Conservation (phyloP, 2,329 filamentous ascomycete genomes). For the Colletotrichum sojae region DNA sequence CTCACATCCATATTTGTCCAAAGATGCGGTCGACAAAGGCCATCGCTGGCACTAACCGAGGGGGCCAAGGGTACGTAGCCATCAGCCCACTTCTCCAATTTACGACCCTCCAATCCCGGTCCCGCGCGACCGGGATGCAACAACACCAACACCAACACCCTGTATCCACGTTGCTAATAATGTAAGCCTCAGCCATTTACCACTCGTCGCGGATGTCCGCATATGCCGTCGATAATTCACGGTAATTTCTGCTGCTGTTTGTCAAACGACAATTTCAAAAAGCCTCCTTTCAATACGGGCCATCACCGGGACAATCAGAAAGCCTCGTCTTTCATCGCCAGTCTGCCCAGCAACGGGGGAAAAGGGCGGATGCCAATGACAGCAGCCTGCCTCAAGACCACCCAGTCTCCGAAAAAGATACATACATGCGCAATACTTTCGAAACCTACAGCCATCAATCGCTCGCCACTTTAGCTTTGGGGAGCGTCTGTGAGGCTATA, state of each 20-base stretch:
- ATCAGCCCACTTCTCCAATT: conserved; percentile 35
- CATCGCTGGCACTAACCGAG: background rate
- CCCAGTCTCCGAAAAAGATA: conserved; percentile 4
- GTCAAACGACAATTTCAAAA: background rate
- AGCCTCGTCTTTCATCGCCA: background rate
- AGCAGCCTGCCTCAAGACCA: background rate
- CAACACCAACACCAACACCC: background rate
- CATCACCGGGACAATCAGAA: background rate
- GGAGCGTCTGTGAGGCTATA: conserved; percentile 27
- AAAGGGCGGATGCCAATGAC: background rate
- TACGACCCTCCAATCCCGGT: conserved; percentile 2
- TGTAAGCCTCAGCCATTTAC: conserved; percentile 15
- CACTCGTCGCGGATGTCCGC: conserved; percentile 25
- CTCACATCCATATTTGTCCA: background rate
- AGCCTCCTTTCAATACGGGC: background rate
- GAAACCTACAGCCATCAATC: conserved; percentile 19
- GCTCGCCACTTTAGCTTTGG: conserved; percentile 37
- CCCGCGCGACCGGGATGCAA: conserved; percentile 10
- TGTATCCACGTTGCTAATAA: conserved; percentile 21
- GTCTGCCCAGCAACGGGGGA: background rate
- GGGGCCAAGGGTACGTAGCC: conserved; percentile 5
- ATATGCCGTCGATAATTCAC: background rate
- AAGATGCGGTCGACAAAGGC: background rate
- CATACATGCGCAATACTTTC: conserved; percentile 8
- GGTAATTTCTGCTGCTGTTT: background rate